phyloP scores from a whole-genome alignment of 2,329 filamentous ascomycete genomes.

The Colletotrichum incanum region DNA sequence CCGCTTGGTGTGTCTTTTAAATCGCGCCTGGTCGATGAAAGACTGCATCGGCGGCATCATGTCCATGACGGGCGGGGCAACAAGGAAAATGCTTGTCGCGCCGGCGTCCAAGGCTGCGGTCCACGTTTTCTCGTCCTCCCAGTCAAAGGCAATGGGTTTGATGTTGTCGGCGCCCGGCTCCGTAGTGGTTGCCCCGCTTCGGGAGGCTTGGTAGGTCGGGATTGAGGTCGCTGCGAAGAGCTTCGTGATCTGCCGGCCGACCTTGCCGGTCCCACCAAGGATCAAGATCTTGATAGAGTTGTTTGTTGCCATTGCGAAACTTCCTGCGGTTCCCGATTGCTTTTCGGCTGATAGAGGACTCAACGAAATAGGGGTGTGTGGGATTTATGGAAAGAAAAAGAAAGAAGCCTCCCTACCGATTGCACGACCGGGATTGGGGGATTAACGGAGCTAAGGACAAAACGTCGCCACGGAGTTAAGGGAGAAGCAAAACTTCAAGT shows the following conservation, averaged over 20 bases:
- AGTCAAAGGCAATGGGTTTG: constrained; percentile 59
- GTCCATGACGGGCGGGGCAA: constrained; percentile 55
- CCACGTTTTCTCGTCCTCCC: constrained; percentile 60
- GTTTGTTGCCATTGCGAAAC: constrained; percentile 1
- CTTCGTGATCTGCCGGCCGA: constrained; percentile 56
- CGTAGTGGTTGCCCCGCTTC: constrained; percentile 46
- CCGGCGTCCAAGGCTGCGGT: constrained; percentile 49
- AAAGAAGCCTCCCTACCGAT: not conserved
- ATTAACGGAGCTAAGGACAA: constrained; percentile 14
- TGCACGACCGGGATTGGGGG: not conserved
- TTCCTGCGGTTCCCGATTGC: not conserved
- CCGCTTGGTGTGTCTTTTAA: constrained; percentile 53
- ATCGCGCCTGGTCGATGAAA: constrained; percentile 60
- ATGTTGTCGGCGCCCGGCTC: constrained; percentile 43
- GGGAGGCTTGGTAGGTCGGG: constrained; percentile 57
- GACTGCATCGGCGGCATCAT: constrained; percentile 53
- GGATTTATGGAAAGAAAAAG: not conserved
- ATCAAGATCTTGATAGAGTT: constrained; percentile 53
- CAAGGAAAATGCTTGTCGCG: constrained; percentile 55
- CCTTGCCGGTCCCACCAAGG: constrained; percentile 62
- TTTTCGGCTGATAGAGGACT: not conserved
- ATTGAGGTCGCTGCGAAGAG: constrained; percentile 51
- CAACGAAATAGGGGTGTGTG: not conserved
- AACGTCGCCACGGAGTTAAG: constrained; percentile 18
- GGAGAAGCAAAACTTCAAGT: fast-evolving